Evolutionary conservation across 139 green algal genomes (phyloP), one percentile per base, ranked within the genome.

Genomic region (Bryopsis sp.): DNA sequence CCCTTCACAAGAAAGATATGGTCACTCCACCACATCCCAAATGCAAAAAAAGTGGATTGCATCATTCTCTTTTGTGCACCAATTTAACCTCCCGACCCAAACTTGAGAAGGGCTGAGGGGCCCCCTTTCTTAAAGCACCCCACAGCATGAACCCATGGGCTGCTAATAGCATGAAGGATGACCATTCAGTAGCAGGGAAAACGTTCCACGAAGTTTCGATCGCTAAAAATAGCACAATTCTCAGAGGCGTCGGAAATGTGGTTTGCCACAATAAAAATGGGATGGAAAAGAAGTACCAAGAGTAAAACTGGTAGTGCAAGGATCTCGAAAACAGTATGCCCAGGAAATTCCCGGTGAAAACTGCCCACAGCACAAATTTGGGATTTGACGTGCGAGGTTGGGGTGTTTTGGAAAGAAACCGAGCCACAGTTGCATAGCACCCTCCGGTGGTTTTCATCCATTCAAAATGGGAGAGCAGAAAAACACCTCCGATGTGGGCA

Each of bases 291-390:
- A 68, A 85, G 47, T 86, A 94, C 89, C 89, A 95, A 39, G 64
- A 83, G 70, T 92, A 95, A 58, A 89, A 95, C 64, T 96, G 89
- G 73, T 90, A 96, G 75, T 96, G 89, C 62, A 96, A 71, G 19
- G 79, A 85, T 3, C 89, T 80, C 0, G 89, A 80, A 58, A 32
- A 90, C 4, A 86, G 39, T 15, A 96, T 83, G 54, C 89, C 89
- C 0, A 89, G 77, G 32, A 96, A 82, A 71, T 94, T 94, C 6
- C 80, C 74, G 4, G 64, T 78, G 43, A 90, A 86, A 37, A 96
- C 39, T 8, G 88, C 70, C 3, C 68, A 74, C 29, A 84, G 48
- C 15, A 65, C 24, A 3, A 62, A 47, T 8, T 79, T 64, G 29
- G 47, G n/a, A 61, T 19, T 7, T 3, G 26, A 3, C 28, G 39